These are phyloP conservation scores for Elongisporangium undulatum DNA, from an alignment of 352 stramenopile species.

Conservation along the genomic window DNA sequence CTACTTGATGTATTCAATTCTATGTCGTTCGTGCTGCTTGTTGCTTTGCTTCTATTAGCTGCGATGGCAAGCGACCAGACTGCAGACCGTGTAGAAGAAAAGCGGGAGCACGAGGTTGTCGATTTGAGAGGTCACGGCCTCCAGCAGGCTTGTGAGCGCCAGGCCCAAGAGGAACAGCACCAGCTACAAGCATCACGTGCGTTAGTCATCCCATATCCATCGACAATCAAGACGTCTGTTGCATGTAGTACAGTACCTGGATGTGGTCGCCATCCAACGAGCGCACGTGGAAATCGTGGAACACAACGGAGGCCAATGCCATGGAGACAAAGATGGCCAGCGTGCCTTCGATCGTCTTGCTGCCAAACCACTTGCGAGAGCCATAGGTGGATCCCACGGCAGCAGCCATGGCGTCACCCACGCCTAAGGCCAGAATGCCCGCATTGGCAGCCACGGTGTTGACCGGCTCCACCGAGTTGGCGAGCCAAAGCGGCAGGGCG, in stretches of 20 bases:
- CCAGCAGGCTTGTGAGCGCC: constrained; percentile 57
- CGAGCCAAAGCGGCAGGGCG: constrained; percentile 68
- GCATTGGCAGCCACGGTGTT: constrained; percentile 36
- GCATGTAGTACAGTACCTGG: constrained; percentile 32
- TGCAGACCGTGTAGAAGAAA: constrained; percentile 51
- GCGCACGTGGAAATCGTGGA: constrained; percentile 36
- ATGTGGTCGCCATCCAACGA: constrained; percentile 14
- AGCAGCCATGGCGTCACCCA: constrained; percentile 77
- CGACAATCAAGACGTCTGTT: background rate
- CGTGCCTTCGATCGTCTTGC: constrained; percentile 66
- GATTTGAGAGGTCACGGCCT: constrained; percentile 71
- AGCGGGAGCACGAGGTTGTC: constrained; percentile 83
- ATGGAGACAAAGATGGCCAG: constrained; percentile 60
- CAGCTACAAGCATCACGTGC: constrained; percentile 14
- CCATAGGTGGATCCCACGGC: constrained; percentile 52
- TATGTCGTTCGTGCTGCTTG: background rate
- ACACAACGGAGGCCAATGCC: constrained; percentile 31
- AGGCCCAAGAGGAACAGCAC: constrained; percentile 18
- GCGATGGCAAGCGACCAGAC: constrained; percentile 41
- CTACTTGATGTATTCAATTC: constrained; percentile 4
- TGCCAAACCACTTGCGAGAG: constrained; percentile 42
- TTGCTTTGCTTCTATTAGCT: constrained; percentile 1
- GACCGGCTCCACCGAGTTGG: constrained; percentile 2
- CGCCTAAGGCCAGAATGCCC: constrained; percentile 60
- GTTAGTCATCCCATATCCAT: background rate